Evolutionary conservation across 2,329 filamentous ascomycete species (phyloP).

Genomic region (Sclerotinia sclerotiorum): DNA sequence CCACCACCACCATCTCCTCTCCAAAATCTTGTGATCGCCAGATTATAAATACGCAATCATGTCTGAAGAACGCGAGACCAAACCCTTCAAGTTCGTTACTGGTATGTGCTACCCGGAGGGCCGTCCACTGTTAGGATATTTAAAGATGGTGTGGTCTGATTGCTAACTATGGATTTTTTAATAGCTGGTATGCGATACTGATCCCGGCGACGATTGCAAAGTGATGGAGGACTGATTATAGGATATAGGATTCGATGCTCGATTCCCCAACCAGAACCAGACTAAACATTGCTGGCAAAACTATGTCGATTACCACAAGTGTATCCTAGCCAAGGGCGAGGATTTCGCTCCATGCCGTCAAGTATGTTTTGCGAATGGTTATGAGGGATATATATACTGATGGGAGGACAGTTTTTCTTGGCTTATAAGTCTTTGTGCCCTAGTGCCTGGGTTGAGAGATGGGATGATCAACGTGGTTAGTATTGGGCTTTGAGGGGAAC

Average conservation of each 20-base stretch:
- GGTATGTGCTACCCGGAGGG: constrained; percentile 59
- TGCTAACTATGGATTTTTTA: constrained; percentile 43
- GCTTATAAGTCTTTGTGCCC: constrained; percentile 98
- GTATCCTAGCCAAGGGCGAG: constrained; percentile 96
- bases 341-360: constrained; percentile 96
- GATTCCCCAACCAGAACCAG: constrained; percentile 98
- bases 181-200: constrained; percentile 49
- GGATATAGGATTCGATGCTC: constrained; percentile 86
- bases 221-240: constrained; percentile 28
- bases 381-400: constrained; percentile 48
- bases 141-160: constrained; percentile 39
- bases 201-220: constrained; percentile 17
- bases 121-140: constrained; percentile 27
- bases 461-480: constrained; percentile 96
- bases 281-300: constrained; percentile 99
- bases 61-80: constrained; percentile 93
- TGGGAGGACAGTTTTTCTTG: constrained; percentile 74
- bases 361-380: constrained; percentile 55
- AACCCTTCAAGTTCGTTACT: constrained; percentile 99
- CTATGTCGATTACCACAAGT: constrained; percentile 99
- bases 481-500: constrained; percentile 29
- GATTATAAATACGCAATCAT: constrained; percentile 60
- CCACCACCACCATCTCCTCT: constrained; percentile 37
- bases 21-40: constrained; percentile 37
- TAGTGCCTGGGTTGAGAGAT: constrained; percentile 87